A percentile compares a stretch with the other conserved stretches of the same genome.
phyloP scores from a whole-genome alignment of 2,329 filamentous ascomycete genomes.

The Emericellopsis atlantica region DNA sequence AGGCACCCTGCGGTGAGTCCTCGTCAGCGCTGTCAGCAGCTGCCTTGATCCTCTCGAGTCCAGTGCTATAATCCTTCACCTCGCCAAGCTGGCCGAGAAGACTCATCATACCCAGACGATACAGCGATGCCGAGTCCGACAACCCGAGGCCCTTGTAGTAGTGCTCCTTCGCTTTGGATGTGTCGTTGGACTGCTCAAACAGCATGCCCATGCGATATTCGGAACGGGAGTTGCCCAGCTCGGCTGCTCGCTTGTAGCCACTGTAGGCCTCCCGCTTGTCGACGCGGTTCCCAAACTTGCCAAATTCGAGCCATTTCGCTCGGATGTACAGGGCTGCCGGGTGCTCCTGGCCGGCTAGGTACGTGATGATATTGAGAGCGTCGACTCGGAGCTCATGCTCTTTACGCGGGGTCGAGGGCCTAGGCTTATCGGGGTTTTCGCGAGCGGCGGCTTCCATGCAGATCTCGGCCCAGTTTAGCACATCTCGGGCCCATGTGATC shows the following conservation, averaged over 20 bases:
- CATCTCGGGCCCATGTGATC: slow-evolving; percentile 90
- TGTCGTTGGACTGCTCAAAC: slow-evolving; percentile 89
- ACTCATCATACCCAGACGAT: slow-evolving; percentile 94
- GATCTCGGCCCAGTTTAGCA: slow-evolving; percentile 78
- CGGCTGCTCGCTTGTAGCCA: slow-evolving; percentile 75
- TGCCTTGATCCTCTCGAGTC: slow-evolving; percentile 69
- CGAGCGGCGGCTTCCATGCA: slow-evolving; percentile 65
- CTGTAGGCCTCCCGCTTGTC: slow-evolving; percentile 93
- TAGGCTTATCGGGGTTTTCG: slow-evolving; percentile 35
- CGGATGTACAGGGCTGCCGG: slow-evolving; percentile 90
- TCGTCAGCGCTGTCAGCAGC: slow-evolving; percentile 86
- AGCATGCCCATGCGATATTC: slow-evolving; percentile 98
- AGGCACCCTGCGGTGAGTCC: slow-evolving; percentile 92
- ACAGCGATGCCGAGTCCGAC: slow-evolving; percentile 75
- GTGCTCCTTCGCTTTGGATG: slow-evolving; percentile 79
- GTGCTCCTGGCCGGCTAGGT: slow-evolving; percentile 82
- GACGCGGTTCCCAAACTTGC: slow-evolving; percentile 78
- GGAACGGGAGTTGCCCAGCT: slow-evolving; percentile 74
- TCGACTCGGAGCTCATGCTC: slow-evolving; percentile 83
- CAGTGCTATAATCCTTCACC: slow-evolving; percentile 63
- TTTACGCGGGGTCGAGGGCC: slow-evolving; percentile 69
- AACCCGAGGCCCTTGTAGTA: slow-evolving; percentile 71
- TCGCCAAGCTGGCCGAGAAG: slow-evolving; percentile 89
- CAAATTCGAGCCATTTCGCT: slow-evolving; percentile 96
- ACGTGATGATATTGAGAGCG: slow-evolving; percentile 82